Evolutionary conservation across 768 basidiomycete species (phyloP).

Genomic region (Leccinum olivaceopallidum): DNA sequence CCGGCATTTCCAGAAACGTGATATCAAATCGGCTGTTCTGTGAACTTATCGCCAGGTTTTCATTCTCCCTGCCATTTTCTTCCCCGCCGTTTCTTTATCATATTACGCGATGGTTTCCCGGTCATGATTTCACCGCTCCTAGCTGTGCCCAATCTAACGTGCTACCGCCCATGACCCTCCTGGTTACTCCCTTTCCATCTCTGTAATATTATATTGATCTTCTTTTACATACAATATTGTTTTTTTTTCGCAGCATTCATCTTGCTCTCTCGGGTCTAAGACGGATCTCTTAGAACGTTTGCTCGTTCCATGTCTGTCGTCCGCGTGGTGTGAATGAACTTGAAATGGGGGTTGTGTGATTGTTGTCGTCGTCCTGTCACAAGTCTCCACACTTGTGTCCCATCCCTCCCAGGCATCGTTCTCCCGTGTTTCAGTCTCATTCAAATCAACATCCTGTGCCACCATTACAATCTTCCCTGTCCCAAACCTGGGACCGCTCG

Average conservation of each 20-base stretch:
- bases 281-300: slow-evolving; percentile 27
- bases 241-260: slow-evolving; percentile 18
- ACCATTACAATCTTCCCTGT: slow-evolving; percentile 6
- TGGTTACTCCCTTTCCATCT: slow-evolving; percentile 26
- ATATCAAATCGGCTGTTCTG: slow-evolving; percentile 35
- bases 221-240: slow-evolving; percentile 34
- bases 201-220: slow-evolving; percentile 20
- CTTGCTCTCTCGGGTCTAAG: slow-evolving; percentile 31
- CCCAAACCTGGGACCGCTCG: slow-evolving; percentile 7
- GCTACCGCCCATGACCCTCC: slow-evolving; percentile 8
- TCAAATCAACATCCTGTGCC: slow-evolving; percentile 8
- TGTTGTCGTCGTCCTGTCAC: slow-evolving; percentile 14
- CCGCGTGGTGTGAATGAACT: slow-evolving; percentile 16
- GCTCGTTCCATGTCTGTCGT: slow-evolving; percentile 27
- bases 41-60: slow-evolving; percentile 30
- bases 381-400: slow-evolving; percentile 14
- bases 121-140: slow-evolving; percentile 32
- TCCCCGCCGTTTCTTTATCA: slow-evolving; percentile 22
- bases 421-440: slow-evolving; percentile 25
- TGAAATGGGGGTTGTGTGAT: background rate
- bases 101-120: slow-evolving; percentile 28
- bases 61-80: slow-evolving; percentile 19
- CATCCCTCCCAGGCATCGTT: slow-evolving; percentile 20
- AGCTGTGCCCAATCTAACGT: slow-evolving; percentile 24
- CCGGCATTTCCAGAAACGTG: slow-evolving; percentile 33